Evolutionary conservation across 805 yeast species (phyloP).

Genomic region (Saturnispora gosingensis): DNA sequence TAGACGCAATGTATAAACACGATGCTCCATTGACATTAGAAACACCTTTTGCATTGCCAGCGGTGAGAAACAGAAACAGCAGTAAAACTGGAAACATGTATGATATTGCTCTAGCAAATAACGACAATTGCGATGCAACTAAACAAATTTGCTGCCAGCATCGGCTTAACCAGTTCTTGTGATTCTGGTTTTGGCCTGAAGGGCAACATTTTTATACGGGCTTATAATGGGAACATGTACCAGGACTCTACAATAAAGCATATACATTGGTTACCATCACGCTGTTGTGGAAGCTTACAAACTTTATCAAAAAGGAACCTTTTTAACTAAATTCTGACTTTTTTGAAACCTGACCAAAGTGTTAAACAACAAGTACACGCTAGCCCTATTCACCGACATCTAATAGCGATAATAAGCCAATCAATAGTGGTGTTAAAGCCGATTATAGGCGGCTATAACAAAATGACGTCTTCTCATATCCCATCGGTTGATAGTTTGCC

Average conservation of each 20-base stretch:
- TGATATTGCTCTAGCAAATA: not conserved
- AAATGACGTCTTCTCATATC: not conserved
- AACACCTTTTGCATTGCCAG: conserved; percentile 21
- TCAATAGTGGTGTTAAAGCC: not conserved
- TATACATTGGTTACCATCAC: too few relatives aligned
- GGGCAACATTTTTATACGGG: not conserved
- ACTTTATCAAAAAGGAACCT: too few relatives aligned
- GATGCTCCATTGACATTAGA: conserved; percentile 30
- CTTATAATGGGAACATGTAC: not conserved
- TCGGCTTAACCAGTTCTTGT: not conserved
- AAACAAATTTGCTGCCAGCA: not conserved
- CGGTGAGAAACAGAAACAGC: not conserved
- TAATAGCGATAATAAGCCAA: not conserved
- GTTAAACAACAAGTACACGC: too few relatives aligned
- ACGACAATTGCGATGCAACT: not conserved
- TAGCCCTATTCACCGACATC: too few relatives aligned
- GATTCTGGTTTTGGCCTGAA: too few relatives aligned
- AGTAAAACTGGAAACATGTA: not conserved
- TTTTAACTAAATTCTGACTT: too few relatives aligned
- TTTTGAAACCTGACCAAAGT: too few relatives aligned
- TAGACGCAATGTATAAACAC: conserved; percentile 28
- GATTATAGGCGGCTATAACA: not conserved
- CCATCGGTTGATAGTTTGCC: not conserved
- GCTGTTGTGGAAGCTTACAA: too few relatives aligned
- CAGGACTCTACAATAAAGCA: too few relatives aligned